Percentiles rank a stretch among this genome's conserved stretches.
These are phyloP conservation scores for Chenopodium album DNA, from an alignment of 148 eudicot species.

Conservation along the genomic window DNA sequence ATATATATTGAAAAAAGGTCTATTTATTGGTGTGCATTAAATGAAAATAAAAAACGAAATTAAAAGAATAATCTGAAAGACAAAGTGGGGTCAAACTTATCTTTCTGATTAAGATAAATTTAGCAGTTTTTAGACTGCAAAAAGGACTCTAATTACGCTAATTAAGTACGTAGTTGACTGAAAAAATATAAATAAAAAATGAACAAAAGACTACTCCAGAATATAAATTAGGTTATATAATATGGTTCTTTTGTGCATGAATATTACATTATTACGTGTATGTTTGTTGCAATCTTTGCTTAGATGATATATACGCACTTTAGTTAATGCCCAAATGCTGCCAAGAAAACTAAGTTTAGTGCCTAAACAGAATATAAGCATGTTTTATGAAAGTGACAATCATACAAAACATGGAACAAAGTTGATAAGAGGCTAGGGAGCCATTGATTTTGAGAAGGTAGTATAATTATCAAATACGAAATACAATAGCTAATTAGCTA, in stretches of 20 bases:
- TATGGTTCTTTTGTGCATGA: background rate
- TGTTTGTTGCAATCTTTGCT: background rate
- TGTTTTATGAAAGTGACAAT: background rate
- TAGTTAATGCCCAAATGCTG: background rate
- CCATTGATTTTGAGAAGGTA: too few relatives aligned
- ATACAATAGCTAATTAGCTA: too few relatives aligned
- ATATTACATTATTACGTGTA: background rate
- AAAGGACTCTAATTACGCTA: background rate
- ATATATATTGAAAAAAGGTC: background rate
- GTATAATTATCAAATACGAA: too few relatives aligned
- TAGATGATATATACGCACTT: background rate
- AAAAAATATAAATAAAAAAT: background rate
- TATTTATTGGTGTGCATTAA: background rate
- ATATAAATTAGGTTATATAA: too few relatives aligned
- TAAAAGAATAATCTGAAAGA: background rate
- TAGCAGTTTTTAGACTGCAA: constrained; percentile 9
- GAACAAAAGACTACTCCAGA: background rate
- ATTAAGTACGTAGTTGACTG: background rate
- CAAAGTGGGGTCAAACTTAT: constrained; percentile 16
- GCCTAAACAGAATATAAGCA: constrained; percentile 1
- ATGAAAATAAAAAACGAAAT: constrained; percentile 4
- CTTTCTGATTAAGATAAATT: constrained; percentile 8
- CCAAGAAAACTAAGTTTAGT: background rate
- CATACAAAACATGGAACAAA: background rate
- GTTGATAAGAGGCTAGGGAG: background rate